Conservation (phyloP, 148 eudicot genomes). For the Diospyros lotus region DNA sequence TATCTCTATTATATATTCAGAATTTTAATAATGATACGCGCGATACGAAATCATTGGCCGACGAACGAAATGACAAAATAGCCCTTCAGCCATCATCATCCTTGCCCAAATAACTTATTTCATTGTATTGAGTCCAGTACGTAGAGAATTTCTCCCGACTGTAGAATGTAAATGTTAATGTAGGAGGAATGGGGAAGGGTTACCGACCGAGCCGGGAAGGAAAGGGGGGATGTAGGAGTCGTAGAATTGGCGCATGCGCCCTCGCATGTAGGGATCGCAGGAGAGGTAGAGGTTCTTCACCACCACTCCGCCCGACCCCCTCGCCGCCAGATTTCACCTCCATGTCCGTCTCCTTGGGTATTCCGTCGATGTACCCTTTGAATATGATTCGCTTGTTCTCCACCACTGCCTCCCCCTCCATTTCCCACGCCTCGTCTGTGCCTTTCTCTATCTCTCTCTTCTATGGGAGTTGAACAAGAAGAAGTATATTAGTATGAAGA, state of each 20-base stretch:
- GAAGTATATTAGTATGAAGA: too few relatives aligned
- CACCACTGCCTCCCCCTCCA: not conserved
- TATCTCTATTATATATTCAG: too few relatives aligned
- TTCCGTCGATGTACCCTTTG: slow-evolving; percentile 11
- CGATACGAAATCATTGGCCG: too few relatives aligned
- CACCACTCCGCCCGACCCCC: slow-evolving; percentile 25
- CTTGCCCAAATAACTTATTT: too few relatives aligned
- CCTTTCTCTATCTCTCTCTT: not conserved
- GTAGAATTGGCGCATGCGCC: slow-evolving; percentile 19
- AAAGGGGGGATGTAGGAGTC: slow-evolving; percentile 17
- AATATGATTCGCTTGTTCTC: not conserved
- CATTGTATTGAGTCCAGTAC: too few relatives aligned
- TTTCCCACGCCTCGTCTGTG: not conserved
- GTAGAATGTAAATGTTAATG: too few relatives aligned
- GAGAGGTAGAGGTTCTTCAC: slow-evolving; percentile 59
- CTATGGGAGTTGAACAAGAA: too few relatives aligned
- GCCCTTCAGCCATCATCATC: too few relatives aligned
- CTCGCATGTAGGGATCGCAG: slow-evolving; percentile 46
- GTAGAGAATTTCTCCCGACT: too few relatives aligned
- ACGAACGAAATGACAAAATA: too few relatives aligned
- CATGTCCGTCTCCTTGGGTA: slow-evolving; percentile 37
- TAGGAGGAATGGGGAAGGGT: not conserved
- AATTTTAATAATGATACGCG: too few relatives aligned
- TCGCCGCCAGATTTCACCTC: slow-evolving; percentile 9
- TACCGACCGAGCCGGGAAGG: slow-evolving; percentile 29